A percentile compares a stretch with the other conserved stretches of the same genome.
phyloP scores from a whole-genome alignment of 2,329 filamentous ascomycete species.

The Fusarium decemcellulare region DNA sequence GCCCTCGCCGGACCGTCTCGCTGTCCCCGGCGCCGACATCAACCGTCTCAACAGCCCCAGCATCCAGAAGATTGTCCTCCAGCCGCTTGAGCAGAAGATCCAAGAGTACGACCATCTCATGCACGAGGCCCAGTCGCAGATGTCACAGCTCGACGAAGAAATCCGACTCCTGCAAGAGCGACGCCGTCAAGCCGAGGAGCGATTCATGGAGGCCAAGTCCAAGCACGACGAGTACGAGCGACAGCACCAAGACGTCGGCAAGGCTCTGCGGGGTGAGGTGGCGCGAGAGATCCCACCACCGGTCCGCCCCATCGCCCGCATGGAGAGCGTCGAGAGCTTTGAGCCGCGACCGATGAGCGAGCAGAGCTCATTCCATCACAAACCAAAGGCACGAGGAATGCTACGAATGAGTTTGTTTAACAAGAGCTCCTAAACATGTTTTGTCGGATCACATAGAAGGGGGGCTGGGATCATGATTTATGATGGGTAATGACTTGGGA shows the following conservation, averaged over 20 bases:
- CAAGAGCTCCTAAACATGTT: conserved; percentile 23
- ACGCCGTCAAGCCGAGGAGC: conserved; percentile 56
- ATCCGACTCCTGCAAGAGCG: conserved; percentile 57
- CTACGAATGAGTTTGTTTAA: conserved; percentile 43
- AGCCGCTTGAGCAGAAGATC: conserved; percentile 61
- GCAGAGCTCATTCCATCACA: conserved; percentile 40
- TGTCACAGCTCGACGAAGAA: conserved; percentile 60
- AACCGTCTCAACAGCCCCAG: conserved; percentile 61
- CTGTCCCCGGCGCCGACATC: conserved; percentile 47
- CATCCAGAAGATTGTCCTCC: conserved; percentile 59
- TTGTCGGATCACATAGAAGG: conserved; percentile 4
- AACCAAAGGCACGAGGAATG: conserved; percentile 36
- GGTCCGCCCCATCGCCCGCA: conserved; percentile 32
- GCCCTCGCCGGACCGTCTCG: conserved; percentile 33
- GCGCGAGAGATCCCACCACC: conserved; percentile 20
- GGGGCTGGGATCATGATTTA: conserved; percentile 28
- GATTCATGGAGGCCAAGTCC: conserved; percentile 58
- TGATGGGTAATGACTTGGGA: conserved; percentile 34
- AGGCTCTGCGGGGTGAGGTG: conserved; percentile 58
- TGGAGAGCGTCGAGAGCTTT: conserved; percentile 44
- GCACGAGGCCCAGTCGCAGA: conserved; percentile 57
- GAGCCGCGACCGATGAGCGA: conserved; percentile 38
- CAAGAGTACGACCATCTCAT: conserved; percentile 60
- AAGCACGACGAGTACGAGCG: conserved; percentile 62
- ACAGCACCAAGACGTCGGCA: conserved; percentile 58